These are phyloP conservation scores for Penicillium sp. DNA, from an alignment of 2,329 filamentous ascomycete genomes.

Conservation along the genomic window DNA sequence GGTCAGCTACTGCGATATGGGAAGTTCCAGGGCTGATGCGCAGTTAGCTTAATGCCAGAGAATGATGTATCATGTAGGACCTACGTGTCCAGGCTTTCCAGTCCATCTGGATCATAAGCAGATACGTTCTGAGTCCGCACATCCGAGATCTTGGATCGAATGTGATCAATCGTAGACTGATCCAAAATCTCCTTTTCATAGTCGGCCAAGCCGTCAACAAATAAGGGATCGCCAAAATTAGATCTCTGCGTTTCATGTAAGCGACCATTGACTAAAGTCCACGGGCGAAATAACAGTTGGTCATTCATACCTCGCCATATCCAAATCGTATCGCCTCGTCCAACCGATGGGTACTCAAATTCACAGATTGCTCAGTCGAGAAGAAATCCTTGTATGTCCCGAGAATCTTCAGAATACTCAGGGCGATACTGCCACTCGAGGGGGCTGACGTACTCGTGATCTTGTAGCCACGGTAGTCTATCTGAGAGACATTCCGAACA, in stretches of 20 bases:
- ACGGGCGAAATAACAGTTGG: not conserved
- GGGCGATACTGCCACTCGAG: constrained; percentile 71
- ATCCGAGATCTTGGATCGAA: constrained; percentile 69
- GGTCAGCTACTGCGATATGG: constrained; percentile 64
- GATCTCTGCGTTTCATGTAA: constrained; percentile 53
- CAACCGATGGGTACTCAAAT: constrained; percentile 75
- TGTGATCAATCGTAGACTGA: constrained; percentile 55
- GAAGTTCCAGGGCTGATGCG: constrained; percentile 49
- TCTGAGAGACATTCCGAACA: constrained; percentile 61
- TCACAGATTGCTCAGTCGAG: constrained; percentile 50
- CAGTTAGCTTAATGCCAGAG: not conserved
- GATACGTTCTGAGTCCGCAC: constrained; percentile 66
- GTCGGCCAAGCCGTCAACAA: constrained; percentile 60
- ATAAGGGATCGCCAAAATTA: constrained; percentile 79
- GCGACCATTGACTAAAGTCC: not conserved
- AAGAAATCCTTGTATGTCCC: constrained; percentile 70
- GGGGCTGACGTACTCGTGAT: constrained; percentile 68
- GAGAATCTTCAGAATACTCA: constrained; percentile 77
- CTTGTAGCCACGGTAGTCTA: constrained; percentile 67
- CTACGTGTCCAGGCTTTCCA: constrained; percentile 64
- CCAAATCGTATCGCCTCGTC: constrained; percentile 88
- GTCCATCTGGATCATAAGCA: constrained; percentile 67
- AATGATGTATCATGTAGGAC: constrained; percentile 11
- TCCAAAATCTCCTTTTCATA: constrained; percentile 70
- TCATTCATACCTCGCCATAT: constrained; percentile 59